These are phyloP conservation scores for Pseudotulostoma volvatum DNA, from an alignment of 495 filamentous ascomycete genomes.

Conservation along the genomic window DNA sequence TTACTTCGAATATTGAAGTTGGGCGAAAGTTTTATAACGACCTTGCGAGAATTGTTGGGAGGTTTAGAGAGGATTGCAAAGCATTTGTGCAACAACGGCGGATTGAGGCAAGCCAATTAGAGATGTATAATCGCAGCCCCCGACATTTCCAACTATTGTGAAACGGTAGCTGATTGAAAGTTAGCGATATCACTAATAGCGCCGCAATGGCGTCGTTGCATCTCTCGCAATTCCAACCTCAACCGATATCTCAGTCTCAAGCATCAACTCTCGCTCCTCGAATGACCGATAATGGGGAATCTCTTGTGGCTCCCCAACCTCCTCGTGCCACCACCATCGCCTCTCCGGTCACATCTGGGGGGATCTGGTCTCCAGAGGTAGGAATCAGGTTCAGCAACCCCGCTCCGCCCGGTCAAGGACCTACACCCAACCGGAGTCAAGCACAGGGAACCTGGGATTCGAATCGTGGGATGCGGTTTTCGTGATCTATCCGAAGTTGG, in stretches of 20 bases:
- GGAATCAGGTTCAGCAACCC: conserved; percentile 52
- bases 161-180: conserved; percentile 6
- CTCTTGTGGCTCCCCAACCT: conserved; percentile 39
- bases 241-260: conserved; percentile 21
- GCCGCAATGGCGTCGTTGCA: conserved; percentile 43
- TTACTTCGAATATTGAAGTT: conserved; percentile 73
- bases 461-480: conserved; percentile 45
- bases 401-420: conserved; percentile 9
- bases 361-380: conserved; percentile 66
- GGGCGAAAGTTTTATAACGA: conserved; percentile 97
- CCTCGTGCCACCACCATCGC: conserved; percentile 31
- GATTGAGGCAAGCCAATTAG: conserved; percentile 62
- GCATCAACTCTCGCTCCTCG: conserved; percentile 4
- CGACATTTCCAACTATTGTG: no score
- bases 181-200: conserved; percentile 42
- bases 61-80: conserved; percentile 62
- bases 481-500: no score
- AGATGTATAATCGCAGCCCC: conserved; percentile 47
- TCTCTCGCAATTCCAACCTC: conserved; percentile 28
- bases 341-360: conserved; percentile 35
- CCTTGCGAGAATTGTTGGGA: conserved; percentile 63
- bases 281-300: conserved; percentile 8
- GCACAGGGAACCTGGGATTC: conserved; percentile 40
- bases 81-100: conserved; percentile 65
- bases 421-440: conserved; percentile 5